Evolutionary conservation across 179 eudicot genomes (phyloP).

Genomic region (Drosera spatulata): DNA sequence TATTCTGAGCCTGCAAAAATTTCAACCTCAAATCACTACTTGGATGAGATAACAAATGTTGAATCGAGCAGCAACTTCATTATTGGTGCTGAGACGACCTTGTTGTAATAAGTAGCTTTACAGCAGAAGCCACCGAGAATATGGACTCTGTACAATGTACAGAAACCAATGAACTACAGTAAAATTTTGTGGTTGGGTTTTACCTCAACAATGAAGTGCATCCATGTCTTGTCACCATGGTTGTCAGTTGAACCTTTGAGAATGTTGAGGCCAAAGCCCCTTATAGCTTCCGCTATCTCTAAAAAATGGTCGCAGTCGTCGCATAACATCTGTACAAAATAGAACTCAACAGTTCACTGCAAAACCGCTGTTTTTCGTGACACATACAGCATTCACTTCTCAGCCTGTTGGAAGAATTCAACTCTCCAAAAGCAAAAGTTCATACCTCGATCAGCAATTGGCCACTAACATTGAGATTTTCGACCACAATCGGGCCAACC

Average conservation of each 20-base stretch:
- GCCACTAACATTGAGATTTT: slow-evolving; percentile 64
- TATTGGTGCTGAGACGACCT: too few species aligned
- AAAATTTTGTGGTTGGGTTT: not conserved
- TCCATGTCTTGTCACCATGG: slow-evolving; percentile 67
- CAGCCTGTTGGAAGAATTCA: not conserved
- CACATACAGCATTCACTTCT: not conserved
- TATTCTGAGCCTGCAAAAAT: slow-evolving; percentile 44
- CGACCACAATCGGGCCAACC: slow-evolving; percentile 68
- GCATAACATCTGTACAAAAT: slow-evolving; percentile 54
- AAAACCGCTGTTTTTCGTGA: not conserved
- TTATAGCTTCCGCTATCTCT: slow-evolving; percentile 65
- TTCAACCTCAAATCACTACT: not conserved
- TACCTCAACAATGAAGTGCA: slow-evolving; percentile 89
- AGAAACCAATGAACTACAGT: too few species aligned
- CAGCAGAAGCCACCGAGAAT: too few species aligned
- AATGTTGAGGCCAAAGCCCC: slow-evolving; percentile 66
- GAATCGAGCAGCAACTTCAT: too few species aligned
- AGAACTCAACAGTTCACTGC: not conserved
- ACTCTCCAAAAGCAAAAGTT: not conserved
- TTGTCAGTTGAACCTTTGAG: slow-evolving; percentile 67
- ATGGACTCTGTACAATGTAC: too few species aligned
- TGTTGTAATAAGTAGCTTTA: too few species aligned
- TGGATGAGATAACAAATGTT: too few species aligned
- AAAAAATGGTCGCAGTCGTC: slow-evolving; percentile 59
- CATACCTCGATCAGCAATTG: slow-evolving; percentile 78